Percentiles rank a stretch among this genome's conserved stretches.
Conservation (phyloP, 2,329 filamentous ascomycete genomes). For the Arthroderma uncinatum region DNA sequence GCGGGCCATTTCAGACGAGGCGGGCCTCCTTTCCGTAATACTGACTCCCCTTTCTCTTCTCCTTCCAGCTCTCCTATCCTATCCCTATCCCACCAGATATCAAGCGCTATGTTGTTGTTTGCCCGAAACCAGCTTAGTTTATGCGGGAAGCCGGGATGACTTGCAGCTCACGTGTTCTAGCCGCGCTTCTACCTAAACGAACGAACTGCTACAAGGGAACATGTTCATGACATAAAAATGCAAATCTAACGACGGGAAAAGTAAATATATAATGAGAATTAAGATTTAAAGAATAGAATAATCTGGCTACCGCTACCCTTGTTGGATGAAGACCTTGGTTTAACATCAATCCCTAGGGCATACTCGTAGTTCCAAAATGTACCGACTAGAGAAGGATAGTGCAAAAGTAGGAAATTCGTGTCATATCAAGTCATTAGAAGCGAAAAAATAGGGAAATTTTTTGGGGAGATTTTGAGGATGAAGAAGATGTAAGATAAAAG, state of each 20-base stretch:
- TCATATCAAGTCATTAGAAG: slow-evolving; percentile 8
- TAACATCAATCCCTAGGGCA: neutral
- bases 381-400: slow-evolving; percentile 2
- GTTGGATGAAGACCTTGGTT: neutral
- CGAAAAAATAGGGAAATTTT: slow-evolving; percentile 3
- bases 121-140: slow-evolving; percentile 1
- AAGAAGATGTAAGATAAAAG: neutral
- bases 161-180: slow-evolving; percentile 13
- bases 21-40: neutral
- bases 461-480: slow-evolving; percentile 2
- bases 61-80: neutral
- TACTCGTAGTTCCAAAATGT: slow-evolving; percentile 2
- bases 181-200: neutral
- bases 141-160: slow-evolving; percentile 3
- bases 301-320: slow-evolving; percentile 1
- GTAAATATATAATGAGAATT: neutral
- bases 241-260: neutral
- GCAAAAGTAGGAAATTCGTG: slow-evolving; percentile 7
- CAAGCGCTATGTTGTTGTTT: slow-evolving; percentile 14
- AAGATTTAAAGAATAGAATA: slow-evolving; percentile 1
- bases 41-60: neutral
- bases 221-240: neutral
- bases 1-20: slow-evolving; percentile 9
- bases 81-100: neutral
- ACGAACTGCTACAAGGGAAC: neutral